phyloP scores from a whole-genome alignment of 2,329 filamentous ascomycete genomes.

The Diplodia corticola region DNA sequence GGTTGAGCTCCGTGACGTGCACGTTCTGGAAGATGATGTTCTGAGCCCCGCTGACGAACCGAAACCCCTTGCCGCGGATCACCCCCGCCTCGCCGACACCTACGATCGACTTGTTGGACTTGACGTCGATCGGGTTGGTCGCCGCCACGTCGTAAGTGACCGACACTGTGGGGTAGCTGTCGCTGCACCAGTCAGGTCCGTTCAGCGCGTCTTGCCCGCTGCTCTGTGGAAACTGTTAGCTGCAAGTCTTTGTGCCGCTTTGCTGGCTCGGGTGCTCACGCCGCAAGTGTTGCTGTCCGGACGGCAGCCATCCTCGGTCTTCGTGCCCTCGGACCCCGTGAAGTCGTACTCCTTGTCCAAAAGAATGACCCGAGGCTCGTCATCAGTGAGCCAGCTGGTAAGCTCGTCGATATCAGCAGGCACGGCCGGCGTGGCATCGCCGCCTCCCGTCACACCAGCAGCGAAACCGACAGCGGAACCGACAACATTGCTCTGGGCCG shows the following conservation, averaged over 20 bases:
- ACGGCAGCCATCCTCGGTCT: conserved; percentile 8
- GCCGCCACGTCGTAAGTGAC: conserved; percentile 40
- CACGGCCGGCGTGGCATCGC: conserved; percentile 29
- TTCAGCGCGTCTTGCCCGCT: conserved; percentile 14
- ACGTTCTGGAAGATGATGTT: conserved; percentile 47
- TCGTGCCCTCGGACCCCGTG: conserved; percentile 28
- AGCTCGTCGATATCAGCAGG: conserved; percentile 31
- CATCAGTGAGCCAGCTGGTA: conserved; percentile 28
- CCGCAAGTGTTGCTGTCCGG: conserved; percentile 36
- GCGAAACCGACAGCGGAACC: conserved; percentile 33
- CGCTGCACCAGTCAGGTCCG: conserved; percentile 15
- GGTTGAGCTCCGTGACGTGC: conserved; percentile 38
- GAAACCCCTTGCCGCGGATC: conserved; percentile 46
- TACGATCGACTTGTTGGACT: conserved; percentile 46
- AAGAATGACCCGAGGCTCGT: conserved; percentile 29
- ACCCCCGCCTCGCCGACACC: conserved; percentile 44
- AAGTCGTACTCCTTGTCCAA: conserved; percentile 32
- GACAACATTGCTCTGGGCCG: conserved; percentile 25
- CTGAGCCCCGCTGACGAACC: conserved; percentile 34
- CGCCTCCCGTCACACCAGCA: conserved; percentile 30
- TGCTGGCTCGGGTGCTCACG: neutral
- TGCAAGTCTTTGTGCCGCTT: neutral
- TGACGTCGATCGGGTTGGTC: conserved; percentile 35
- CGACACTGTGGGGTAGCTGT: neutral
- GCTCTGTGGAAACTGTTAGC: neutral